Percentiles rank a stretch among this genome's conserved stretches.
phyloP scores from a whole-genome alignment of 805 yeast species.

The Lachancea quebecensis region DNA sequence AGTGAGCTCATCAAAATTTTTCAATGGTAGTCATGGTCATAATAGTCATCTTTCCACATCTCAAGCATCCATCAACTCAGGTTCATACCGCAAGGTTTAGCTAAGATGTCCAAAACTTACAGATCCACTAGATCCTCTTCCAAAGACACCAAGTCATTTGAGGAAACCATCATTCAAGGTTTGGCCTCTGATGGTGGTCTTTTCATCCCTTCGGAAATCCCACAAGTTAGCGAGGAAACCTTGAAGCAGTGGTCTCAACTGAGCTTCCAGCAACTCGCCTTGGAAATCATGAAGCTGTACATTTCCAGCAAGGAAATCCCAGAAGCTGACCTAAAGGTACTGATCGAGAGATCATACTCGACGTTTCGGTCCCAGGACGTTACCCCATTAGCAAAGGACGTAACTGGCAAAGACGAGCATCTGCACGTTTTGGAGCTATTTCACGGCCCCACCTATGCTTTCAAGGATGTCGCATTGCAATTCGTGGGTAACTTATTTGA shows the following conservation, averaged over 20 bases:
- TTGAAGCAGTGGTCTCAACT: constrained; percentile 65
- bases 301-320: constrained; percentile 69
- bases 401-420: constrained; percentile 50
- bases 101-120: constrained; percentile 47
- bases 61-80: neutral
- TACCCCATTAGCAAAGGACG: constrained; percentile 63
- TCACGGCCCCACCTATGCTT: constrained; percentile 99
- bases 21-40: constrained; percentile 1
- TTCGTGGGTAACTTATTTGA: constrained; percentile 96
- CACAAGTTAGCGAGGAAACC: constrained; percentile 48
- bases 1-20: constrained; percentile 6
- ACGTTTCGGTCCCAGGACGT: constrained; percentile 86
- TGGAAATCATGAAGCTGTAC: constrained; percentile 75
- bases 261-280: constrained; percentile 81
- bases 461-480: constrained; percentile 97
- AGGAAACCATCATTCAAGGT: constrained; percentile 81
- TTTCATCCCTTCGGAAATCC: constrained; percentile 79
- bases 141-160: constrained; percentile 54
- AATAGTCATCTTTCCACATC: neutral
- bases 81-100: neutral
- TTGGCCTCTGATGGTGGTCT: constrained; percentile 96
- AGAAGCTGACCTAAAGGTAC: constrained; percentile 51
- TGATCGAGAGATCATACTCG: constrained; percentile 71
- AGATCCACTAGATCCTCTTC: constrained; percentile 71
- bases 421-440: constrained; percentile 82